Conservation (phyloP, 2,329 filamentous ascomycete species). For the Cercospora sp. region DNA sequence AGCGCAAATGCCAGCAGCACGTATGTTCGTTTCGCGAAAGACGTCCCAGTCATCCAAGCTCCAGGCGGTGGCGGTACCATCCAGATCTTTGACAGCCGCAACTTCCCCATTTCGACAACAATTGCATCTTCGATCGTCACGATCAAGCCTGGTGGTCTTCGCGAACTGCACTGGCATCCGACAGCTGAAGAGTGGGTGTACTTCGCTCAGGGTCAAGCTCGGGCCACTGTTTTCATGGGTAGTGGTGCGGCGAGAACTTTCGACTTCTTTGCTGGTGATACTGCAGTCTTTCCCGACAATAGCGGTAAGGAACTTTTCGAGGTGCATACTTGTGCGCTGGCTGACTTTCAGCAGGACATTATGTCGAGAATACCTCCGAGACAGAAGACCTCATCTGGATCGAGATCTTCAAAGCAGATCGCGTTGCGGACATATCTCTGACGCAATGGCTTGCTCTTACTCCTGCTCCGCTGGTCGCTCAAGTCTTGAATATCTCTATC, state of each 20-base stretch:
- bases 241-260: slow-evolving; percentile 62
- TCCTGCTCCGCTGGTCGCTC: slow-evolving; percentile 58
- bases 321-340: not conserved
- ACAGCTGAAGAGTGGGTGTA: slow-evolving; percentile 64
- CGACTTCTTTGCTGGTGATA: slow-evolving; percentile 65
- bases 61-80: slow-evolving; percentile 62
- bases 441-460: slow-evolving; percentile 71
- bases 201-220: slow-evolving; percentile 60
- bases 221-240: slow-evolving; percentile 58
- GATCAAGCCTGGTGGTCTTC: slow-evolving; percentile 58
- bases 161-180: not conserved
- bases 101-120: slow-evolving; percentile 66
- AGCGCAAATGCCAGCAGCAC: not conserved
- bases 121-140: slow-evolving; percentile 63
- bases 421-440: slow-evolving; percentile 65
- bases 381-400: slow-evolving; percentile 67
- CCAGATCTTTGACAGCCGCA: slow-evolving; percentile 63
- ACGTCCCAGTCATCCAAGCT: slow-evolving; percentile 35
- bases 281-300: slow-evolving; percentile 15
- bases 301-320: no score
- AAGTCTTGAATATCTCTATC: slow-evolving; percentile 19
- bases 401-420: slow-evolving; percentile 68
- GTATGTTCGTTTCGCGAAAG: slow-evolving; percentile 29
- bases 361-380: slow-evolving; percentile 67
- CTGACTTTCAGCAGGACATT: slow-evolving; percentile 47